Evolutionary conservation across 148 eudicot species (phyloP).

Genomic region (Fallopia convolvulus): DNA sequence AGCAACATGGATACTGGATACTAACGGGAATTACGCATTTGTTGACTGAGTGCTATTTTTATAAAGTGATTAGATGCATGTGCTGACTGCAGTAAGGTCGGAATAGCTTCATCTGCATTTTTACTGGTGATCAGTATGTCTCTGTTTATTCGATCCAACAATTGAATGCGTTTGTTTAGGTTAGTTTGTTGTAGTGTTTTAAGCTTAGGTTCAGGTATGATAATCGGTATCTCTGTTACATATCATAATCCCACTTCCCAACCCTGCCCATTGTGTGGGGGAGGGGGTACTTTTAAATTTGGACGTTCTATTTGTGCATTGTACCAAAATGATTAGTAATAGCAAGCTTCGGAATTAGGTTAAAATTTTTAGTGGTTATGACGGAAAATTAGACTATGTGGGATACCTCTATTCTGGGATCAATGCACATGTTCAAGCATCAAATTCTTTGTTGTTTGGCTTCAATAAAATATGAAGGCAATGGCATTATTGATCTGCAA

Average conservation of each 20-base stretch:
- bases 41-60: neutral
- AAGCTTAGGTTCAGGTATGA: neutral
- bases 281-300: too few species aligned
- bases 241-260: too few species aligned
- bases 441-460: too few species aligned
- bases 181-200: neutral
- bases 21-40: neutral
- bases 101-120: neutral
- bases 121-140: neutral
- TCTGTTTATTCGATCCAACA: neutral
- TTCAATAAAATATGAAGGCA: too few species aligned
- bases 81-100: neutral
- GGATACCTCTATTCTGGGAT: too few species aligned
- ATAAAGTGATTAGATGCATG: too few species aligned
- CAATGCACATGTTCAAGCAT: too few species aligned
- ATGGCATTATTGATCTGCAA: too few species aligned
- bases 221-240: neutral
- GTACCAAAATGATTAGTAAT: neutral
- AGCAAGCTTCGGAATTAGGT: neutral
- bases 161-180: neutral
- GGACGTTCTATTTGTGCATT: too few species aligned
- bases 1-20: neutral
- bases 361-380: too few species aligned
- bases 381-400: too few species aligned
- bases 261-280: neutral